Evolutionary conservation across 106 monocot genomes (phyloP), one percentile per base, ranked within the genome.

Genomic region (Dioscorea dumetorum): DNA sequence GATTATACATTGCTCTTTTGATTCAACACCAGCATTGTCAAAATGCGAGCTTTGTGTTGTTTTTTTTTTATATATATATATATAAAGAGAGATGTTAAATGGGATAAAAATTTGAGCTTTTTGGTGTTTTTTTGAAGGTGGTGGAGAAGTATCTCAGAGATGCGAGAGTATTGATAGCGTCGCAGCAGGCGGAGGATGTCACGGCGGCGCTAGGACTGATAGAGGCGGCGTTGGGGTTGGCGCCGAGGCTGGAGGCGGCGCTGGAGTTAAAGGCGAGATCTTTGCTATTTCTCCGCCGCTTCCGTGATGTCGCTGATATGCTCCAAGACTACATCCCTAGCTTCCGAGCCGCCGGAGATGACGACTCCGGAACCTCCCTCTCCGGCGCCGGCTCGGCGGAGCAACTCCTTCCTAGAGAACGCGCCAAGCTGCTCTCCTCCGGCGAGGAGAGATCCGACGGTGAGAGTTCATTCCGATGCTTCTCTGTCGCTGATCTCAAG

Each of bases 241-340:
- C 76, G 3, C 81, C 81, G 16, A 66, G 84, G 48, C 65, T 88
- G 65, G 91, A 91, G 48, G 58, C 79, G 14, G 82, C 84, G 22
- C 65, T 87, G 19, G 86, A 99, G 85, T 77, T 92, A 69, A 82
- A 75, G 50, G 88, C 92, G 1, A 72, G 90, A 13, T 78, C 69
- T 2, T 78, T 99, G 2, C 81, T 99, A 49, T 74, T 79, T 60
- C 87, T 99, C 32, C 68, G 87, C 13, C 74, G 89, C 12, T 99
- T 82, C 65, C 53, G 76, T 1, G 97, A 99, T 20, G 85, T 99
- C 4, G 97, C 92, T 2, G 84, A 92, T 33, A 84, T 99, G 92
- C 80, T 99, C 33, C 82, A 83, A 52, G 89, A 92, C 23, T 80
- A 92, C 81, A 99, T 99, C 19, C 97, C 97, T 9, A 99, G 97